phyloP scores from a whole-genome alignment of 2,329 filamentous ascomycete species.

The Botryosphaeria dothidea region DNA sequence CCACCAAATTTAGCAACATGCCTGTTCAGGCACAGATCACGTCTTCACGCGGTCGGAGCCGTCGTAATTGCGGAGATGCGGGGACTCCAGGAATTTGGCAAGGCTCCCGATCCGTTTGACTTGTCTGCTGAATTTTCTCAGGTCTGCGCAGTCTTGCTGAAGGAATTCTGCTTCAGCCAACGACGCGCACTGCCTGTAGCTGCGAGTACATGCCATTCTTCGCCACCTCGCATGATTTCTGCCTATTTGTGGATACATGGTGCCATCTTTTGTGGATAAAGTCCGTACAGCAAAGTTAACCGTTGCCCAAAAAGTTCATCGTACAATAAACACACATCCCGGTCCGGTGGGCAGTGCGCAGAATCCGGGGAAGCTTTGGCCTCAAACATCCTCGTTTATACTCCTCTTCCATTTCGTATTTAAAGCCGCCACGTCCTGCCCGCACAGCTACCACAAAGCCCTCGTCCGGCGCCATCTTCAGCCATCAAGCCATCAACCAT shows the following conservation, averaged over 20 bases:
- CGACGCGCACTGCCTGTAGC: no score
- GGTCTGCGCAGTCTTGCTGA: background rate
- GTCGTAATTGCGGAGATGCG: background rate
- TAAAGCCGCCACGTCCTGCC: background rate
- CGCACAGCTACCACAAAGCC: background rate
- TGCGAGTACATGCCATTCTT: no score
- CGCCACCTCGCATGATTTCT: no score
- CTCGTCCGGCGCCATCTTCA: background rate
- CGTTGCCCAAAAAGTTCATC: background rate
- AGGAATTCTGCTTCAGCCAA: background rate
- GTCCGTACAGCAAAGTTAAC: no score
- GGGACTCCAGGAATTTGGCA: background rate
- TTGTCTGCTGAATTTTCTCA: background rate
- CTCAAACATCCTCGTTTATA: background rate
- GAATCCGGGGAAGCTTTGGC: background rate
- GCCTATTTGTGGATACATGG: no score
- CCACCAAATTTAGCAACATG: background rate
- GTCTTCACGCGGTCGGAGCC: background rate
- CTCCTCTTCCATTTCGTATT: background rate
- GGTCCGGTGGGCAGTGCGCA: background rate
- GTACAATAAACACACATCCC: background rate
- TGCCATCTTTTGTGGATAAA: no score
- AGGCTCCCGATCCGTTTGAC: background rate
- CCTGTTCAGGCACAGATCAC: background rate
- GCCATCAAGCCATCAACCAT: background rate